Evolutionary conservation across 2,329 filamentous ascomycete species (phyloP), one percentile per base, ranked within the genome.

Genomic region (Calonectria hongkongensis): DNA sequence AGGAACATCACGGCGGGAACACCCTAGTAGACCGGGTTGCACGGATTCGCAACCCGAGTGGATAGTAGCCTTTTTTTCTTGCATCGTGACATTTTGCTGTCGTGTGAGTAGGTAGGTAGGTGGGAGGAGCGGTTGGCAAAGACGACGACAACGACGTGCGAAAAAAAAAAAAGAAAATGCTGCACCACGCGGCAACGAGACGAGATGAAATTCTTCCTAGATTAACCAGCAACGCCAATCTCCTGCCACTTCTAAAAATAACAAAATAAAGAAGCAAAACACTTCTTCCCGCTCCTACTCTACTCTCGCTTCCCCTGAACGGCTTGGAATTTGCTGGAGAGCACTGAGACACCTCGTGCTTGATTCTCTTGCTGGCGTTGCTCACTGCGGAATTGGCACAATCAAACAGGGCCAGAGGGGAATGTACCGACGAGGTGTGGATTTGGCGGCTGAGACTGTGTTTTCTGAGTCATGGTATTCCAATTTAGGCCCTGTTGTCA

Each of bases 1-100:
- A 80, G 76, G 78, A 77, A 79, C 78, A 78, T 78, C 51, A 72
- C 74, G 75, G 75, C 74, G 74, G 74, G 51, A 75, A 74, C 60
- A 73, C 71, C 75, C 75, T 76, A 73, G 67, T 64, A 58, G 47
- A 70, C 74, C 70, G 76, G 76, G 70, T 72, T 65, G 66, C 68
- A 67, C 74, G 74, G 72, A 36, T 72, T 77, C 73, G 67, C 76
- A 58, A 71, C 41, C 77, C 77, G 77, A 75, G 76, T 66, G 66
- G 66, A 21, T 67, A 58, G 48, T 7, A 30, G 27, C 10, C 18
- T 45, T 66, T 62, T 68, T 21, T 43, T 41, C 25, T 62, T 63
- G 58, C 41, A 63, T 60, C 54, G 54, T 60, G 54, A 60, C 33
- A 12, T 41, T 16, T 39, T 21, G 12, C 21, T 41, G 54, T 67